Conservation (phyloP, 2,329 filamentous ascomycete species). For the Rutstroemia sp. region DNA sequence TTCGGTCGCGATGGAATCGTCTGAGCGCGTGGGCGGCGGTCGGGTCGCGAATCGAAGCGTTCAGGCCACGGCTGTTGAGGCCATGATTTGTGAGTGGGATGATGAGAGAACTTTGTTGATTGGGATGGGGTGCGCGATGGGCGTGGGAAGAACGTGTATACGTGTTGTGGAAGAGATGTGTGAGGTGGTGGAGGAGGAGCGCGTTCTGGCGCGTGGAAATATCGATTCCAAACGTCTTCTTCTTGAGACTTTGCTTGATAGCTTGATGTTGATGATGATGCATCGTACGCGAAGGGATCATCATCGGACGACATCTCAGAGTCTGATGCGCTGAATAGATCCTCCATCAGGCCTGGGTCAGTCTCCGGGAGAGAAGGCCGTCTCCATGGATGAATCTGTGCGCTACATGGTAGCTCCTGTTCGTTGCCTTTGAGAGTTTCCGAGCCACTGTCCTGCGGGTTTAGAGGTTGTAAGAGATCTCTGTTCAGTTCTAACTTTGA, state of each 20-base stretch:
- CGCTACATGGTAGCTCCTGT: neutral
- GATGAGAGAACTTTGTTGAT: neutral
- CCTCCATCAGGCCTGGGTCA: slow-evolving; percentile 7
- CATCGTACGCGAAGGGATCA: neutral
- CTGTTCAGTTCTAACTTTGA: slow-evolving; percentile 2
- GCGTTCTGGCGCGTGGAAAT: neutral
- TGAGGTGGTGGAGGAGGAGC: neutral
- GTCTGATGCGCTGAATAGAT: slow-evolving; percentile 1
- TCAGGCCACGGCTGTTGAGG: slow-evolving; percentile 2
- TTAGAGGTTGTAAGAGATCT: neutral
- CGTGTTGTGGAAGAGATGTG: neutral
- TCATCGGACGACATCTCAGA: neutral
- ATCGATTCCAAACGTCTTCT: slow-evolving; percentile 8
- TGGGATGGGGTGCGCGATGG: neutral
- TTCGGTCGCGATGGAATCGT: neutral
- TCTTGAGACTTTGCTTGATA: neutral
- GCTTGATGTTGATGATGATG: slow-evolving; percentile 7
- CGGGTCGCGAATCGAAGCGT: slow-evolving; percentile 4
- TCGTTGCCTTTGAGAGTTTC: neutral
- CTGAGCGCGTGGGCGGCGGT: neutral
- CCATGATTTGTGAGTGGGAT: slow-evolving; percentile 8
- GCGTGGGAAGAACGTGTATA: slow-evolving; percentile 2
- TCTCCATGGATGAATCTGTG: neutral
- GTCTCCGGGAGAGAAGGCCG: slow-evolving; percentile 4
- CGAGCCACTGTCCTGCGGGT: neutral